Evolutionary conservation across 192 early-diverging fungal species (phyloP), one percentile per base, ranked within the genome.

Genomic region (Podila clonocystis): DNA sequence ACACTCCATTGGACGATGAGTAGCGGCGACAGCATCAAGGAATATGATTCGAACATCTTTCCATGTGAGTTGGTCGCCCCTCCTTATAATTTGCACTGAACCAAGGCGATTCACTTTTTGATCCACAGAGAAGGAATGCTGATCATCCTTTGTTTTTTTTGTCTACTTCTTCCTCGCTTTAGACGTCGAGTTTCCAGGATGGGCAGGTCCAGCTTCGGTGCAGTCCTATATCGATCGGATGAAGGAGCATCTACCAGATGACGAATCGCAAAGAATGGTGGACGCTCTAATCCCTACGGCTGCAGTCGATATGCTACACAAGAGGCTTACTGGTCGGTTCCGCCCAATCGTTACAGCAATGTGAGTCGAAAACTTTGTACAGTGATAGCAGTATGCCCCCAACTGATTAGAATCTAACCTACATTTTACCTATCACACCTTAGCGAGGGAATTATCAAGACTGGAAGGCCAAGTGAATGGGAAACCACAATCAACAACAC

Each of bases 181-280:
- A 45, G 62, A 64, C 31, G 57, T 72, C 26, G 67, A 71, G 33
- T 71, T 71, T 59, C 69, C 69, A 63, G 63, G 70, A 58, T 72
- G 70, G 70, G 48, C 26, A 8, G 63, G 22, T 58, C 52, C 31
- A 28, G 63, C 50, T 9, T 70, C 68, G 45, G 57, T 58, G 24
- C 57, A 58, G 28, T 12, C 57, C 22, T 58, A n/a, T 58, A 9
- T 58, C 57, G 57, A 58, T 58, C 57, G 57, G 28, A 26, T 58
- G 28, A 58, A 58, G 57, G 57, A 58, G 57, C 57, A 58, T 9
- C 57, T 58, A 17, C 57, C 12, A 58, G 57, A 58, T 22, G 57
- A 58, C 57, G 30, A 31, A 4, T 58, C 57, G 13, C 61, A 62
- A 62, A 62, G 26, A 24, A 17, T 34, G 63, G 41, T 72, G 17